Conservation (phyloP, 768 basidiomycete species). For the Xerocomellus dryophilus region DNA sequence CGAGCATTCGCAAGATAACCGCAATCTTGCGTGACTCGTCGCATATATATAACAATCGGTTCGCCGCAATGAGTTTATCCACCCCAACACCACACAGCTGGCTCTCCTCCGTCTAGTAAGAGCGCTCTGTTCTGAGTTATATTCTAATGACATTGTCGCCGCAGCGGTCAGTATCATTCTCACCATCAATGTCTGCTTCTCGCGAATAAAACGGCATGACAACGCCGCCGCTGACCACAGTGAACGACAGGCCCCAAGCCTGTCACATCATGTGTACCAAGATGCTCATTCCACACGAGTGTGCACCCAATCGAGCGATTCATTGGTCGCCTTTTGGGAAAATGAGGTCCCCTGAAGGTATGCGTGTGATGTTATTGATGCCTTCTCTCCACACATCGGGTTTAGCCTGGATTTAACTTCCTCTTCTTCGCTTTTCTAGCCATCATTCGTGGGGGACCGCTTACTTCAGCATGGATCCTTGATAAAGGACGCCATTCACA, state of each 20-base stretch:
- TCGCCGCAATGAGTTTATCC: too few relatives aligned
- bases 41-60: not conserved
- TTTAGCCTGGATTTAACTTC: not conserved
- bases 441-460: constrained; percentile 1
- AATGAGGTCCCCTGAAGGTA: not conserved
- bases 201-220: not conserved
- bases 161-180: not conserved
- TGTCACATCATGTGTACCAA: not conserved
- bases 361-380: not conserved
- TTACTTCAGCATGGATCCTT: constrained; percentile 13
- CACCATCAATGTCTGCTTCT: not conserved
- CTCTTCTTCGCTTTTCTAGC: not conserved
- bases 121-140: not conserved
- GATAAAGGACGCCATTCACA: constrained; percentile 1
- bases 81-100: not conserved
- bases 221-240: not conserved
- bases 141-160: not conserved
- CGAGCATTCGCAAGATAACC: not conserved
- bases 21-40: constrained; percentile 9
- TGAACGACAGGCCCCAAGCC: too few relatives aligned
- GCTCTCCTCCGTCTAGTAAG: not conserved
- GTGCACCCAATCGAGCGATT: not conserved
- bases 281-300: not conserved
- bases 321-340: not conserved
- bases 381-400: not conserved